phyloP scores from a whole-genome alignment of 495 filamentous ascomycete species.

The Tuber calosporum region DNA sequence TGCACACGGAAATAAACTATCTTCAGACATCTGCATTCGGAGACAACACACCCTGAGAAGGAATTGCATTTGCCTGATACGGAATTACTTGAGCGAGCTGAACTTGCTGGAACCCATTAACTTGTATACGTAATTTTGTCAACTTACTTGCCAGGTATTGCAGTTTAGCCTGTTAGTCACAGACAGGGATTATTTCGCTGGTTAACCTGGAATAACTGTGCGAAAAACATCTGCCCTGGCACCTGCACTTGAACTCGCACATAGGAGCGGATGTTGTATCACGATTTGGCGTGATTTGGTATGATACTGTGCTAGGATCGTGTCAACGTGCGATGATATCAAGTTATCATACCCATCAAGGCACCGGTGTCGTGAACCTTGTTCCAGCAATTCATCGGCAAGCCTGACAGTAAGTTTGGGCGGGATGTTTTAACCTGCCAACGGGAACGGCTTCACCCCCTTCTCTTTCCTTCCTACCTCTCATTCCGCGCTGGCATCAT shows the following conservation, averaged over 20 bases:
- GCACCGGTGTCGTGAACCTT: neutral
- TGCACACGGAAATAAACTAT: too few species aligned
- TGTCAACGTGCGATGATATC: neutral
- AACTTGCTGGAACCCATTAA: neutral
- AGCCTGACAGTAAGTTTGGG: neutral
- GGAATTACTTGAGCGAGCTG: neutral
- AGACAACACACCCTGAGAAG: neutral
- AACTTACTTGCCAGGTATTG: neutral
- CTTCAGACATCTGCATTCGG: neutral
- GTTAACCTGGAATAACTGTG: too few species aligned
- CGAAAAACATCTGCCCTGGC: too few species aligned
- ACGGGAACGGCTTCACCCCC: neutral
- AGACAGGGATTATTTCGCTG: too few species aligned
- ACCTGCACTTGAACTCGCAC: too few species aligned
- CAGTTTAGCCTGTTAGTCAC: neutral
- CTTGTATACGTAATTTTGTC: neutral
- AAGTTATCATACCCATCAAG: neutral
- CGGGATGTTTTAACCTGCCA: neutral
- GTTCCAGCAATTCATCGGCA: neutral
- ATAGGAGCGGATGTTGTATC: neutral
- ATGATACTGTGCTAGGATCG: neutral
- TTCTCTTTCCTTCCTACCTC: neutral
- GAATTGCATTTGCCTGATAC: neutral
- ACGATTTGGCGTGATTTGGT: neutral
- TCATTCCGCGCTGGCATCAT: neutral